Base-by-base conservation (phyloP, 371 early-diverging fungal genomes). In the Mortierella sp. region DNA sequence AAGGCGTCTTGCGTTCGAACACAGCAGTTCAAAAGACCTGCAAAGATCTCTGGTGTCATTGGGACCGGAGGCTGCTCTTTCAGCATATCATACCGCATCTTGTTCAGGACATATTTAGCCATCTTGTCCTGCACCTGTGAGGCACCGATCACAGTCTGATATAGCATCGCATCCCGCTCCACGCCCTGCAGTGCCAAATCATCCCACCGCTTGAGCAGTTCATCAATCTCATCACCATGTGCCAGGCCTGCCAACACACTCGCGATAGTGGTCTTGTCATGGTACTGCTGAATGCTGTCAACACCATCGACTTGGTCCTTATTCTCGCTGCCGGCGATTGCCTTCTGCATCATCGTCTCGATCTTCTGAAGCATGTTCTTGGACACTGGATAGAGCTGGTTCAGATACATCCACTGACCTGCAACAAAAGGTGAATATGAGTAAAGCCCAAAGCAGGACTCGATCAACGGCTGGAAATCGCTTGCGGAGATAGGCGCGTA, bases 11-110 rank as follows among this genome's bases (percentile, higher is more conserved):
- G 56, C 4, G 42, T 48, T 14, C 70, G 76, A 12, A 76, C 46
- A 57, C 76, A 76, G 34, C 76, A 76, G 43, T 76, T 69, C 61
- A 76, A 26, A 7, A 76, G 31, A 2, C 76, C 76, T 24, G 64
- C 34, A 53, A 70, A 69, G 39, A 76, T 64, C 41, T 64, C 65
- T 21, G 76, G 53, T 23, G 70, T 69, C 54, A 76, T 64, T 4
- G 27, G 31, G 0, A 76, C 50, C 6, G 70, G 44, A 4, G 76
- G 76, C 9, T 52, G 56, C 30, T 76, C 76, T 50, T 65, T 64
- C 21, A 52, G n/a, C 70, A 76, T 64, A 1, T 70, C 64, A 31
- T 61, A 57, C 15, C 76, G 61, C 6, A 70, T 24, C 5, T 19
- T 43, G 9, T 53, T 47, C 15, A 76, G 56, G 11, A 59, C 57